Evolutionary conservation across 1,139 yeast genomes (phyloP), one percentile per base, ranked within the genome.

Genomic region (Candida albicans): DNA sequence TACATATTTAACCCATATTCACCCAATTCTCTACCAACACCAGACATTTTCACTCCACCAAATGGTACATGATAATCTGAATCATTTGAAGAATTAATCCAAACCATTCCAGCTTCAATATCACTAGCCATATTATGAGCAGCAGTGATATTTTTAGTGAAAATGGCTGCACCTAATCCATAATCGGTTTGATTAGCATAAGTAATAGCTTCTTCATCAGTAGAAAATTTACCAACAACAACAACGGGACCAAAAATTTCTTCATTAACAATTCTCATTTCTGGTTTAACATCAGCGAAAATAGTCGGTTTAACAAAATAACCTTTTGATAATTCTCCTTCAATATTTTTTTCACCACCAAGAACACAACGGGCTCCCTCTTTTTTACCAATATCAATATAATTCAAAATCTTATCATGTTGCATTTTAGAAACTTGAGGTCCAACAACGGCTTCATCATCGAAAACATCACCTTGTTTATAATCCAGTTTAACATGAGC

Each of bases 1-100:
- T 88, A 89, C 52, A 81, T 77, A 45, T 77, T 73, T 47, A 89
- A 73, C 48, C 96, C 96, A 57, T 84, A 82, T 60, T 84, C 85
- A 46, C 96, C 96, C 54, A 89, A 75, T 68, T 89, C 96, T 62
- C 95, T 80, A 45, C 96, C 96, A 51, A 87, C 76, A 54, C 96
- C 96, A 57, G 88, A 79, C 82, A 81, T 75, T 71, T 89, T 89
- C 35, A 72, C 77, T 43, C 79, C 79, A 30, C 96, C 96, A 61
- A 89, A 89, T 49, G 96, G 96, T 52, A 87, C 74, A 54, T 81
- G 82, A 47, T 73, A 65, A 57, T 84, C 91, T 42, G 87, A 82
- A 61, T 87, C 93, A 61, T 89, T 88, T 43, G 91, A 82, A 9
- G 91, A 81, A 52, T 65, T 70, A 58, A 79, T 79, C 75, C 81